A percentile compares a stretch with the other conserved stretches of the same genome.
Conservation (phyloP, 1,284 basidiomycete species). For the Ganoderma multipileum region DNA sequence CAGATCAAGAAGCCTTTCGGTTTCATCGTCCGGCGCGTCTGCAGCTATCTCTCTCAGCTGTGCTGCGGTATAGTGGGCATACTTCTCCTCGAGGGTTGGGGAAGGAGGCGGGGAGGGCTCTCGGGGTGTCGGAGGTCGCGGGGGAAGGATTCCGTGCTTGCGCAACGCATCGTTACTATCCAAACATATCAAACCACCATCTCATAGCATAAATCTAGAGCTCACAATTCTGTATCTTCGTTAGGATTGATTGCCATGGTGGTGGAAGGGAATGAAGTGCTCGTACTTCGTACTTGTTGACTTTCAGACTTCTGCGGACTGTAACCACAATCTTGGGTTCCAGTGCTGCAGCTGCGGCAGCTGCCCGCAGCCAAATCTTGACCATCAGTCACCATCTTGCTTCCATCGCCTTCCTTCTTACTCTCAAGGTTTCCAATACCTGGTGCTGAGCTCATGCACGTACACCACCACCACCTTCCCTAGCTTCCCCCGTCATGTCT, state of each 20-base stretch:
- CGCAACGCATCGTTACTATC: conserved; percentile 90
- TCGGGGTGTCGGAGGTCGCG: conserved; percentile 68
- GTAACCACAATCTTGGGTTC: not conserved
- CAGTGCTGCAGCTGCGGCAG: conserved; percentile 5
- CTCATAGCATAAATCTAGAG: conserved; percentile 22
- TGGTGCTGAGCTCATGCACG: conserved; percentile 1
- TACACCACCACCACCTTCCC: conserved; percentile 3
- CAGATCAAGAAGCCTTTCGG: conserved; percentile 77
- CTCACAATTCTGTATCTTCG: conserved; percentile 95
- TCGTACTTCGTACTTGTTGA: not conserved
- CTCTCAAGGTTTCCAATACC: not conserved
- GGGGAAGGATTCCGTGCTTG: conserved; percentile 90
- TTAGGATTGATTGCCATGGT: conserved; percentile 76
- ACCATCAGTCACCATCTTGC: conserved; percentile 5
- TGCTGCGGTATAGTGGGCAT: conserved; percentile 69
- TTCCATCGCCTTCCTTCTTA: not conserved
- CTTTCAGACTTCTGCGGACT: not conserved
- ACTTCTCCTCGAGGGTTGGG: conserved; percentile 67
- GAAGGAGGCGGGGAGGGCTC: conserved; percentile 78
- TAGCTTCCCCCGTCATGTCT: conserved; percentile 26
- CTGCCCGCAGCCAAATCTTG: not conserved
- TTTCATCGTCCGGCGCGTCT: conserved; percentile 77
- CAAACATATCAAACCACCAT: conserved; percentile 15
- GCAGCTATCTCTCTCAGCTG: conserved; percentile 77
- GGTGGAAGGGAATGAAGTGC: conserved; percentile 2